These are phyloP conservation scores for Daedaleopsis sinensis DNA, from an alignment of 768 basidiomycete species.

Conservation along the genomic window DNA sequence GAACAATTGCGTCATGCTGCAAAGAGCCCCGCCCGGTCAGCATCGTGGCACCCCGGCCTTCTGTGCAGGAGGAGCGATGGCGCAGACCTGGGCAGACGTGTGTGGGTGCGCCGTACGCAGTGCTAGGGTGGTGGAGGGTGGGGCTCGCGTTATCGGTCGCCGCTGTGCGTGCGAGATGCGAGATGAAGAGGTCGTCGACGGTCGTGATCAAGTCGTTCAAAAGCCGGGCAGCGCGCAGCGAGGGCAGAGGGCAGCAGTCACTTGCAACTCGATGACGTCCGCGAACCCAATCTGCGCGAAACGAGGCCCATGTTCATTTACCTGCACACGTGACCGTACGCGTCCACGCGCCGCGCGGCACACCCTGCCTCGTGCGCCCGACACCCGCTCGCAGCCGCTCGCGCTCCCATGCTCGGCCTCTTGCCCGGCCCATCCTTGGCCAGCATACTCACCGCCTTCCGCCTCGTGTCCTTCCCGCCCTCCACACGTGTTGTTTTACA, in stretches of 20 bases:
- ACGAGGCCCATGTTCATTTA: conserved; percentile 3
- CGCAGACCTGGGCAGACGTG: conserved; percentile 8
- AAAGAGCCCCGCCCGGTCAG: neutral
- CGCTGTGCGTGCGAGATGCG: no score
- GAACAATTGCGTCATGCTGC: conserved; percentile 38
- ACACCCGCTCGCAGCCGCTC: neutral
- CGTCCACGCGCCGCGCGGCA: no score
- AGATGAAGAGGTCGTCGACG: conserved; percentile 6
- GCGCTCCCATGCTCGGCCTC: neutral
- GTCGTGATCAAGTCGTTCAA: conserved; percentile 5
- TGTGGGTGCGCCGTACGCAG: no score
- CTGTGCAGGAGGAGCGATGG: neutral
- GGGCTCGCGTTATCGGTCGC: neutral
- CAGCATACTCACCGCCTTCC: neutral
- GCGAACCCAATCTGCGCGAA: no score
- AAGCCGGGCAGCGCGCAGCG: neutral
- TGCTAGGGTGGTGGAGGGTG: neutral
- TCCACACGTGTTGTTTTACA: neutral
- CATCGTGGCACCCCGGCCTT: neutral
- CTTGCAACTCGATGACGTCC: conserved; percentile 6
- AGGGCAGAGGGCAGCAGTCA: conserved; percentile 13
- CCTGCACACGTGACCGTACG: neutral
- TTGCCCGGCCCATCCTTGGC: neutral
- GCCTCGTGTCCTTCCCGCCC: neutral
- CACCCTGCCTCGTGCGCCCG: neutral